Base-by-base conservation (phyloP, 345 rosid species). In the Populus deltoides region DNA sequence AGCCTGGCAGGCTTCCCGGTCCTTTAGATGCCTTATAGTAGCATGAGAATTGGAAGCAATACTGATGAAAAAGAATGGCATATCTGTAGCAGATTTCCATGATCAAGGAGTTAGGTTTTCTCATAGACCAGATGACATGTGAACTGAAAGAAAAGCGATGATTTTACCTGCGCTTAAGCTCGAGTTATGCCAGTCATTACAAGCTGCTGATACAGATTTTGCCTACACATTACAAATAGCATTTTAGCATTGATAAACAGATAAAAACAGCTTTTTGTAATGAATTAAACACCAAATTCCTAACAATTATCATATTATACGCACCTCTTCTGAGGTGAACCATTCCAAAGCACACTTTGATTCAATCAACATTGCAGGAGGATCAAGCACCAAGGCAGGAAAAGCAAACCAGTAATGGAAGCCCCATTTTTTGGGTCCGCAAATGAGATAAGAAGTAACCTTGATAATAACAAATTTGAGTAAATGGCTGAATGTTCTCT, bases 321-420 rank as follows among this genome's bases (percentile, higher is more conserved):
- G 70, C 81, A 92, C 97, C 90, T 93, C 97, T 86, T 91, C 87
- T 16, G 73, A 68, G 75, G 85, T 90, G 82, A 96, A 89, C 87
- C 92, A 88, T 77, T 90, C 87, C 0, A 92, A 87, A 75, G 98
- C 99, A 63, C 93, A 89, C 86, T 82, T 91, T 83, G 92, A 85
- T 22, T 89, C 90, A 49, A 88, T 77, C 85, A 96, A 71, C 1
- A 81, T 89, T 63, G 87, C 99, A 41, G 97, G 92, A 75, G 98
- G 99, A 84, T 91, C 91, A 78, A 93, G 93, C 70, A 84, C 90
- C 75, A 96, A 86, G 43, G 92, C 97, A 76, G 97, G 97, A 68
- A 96, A 96, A 22, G 98, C 97, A 88, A 96, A 86, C 93, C 97
- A 88, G 79, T 92, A 96, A 76, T 88, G 89, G 76, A 96, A 96